Percentiles rank a stretch among this genome's conserved stretches.
These are phyloP conservation scores for Crucibulum laeve DNA, from an alignment of 768 basidiomycete genomes.

Conservation along the genomic window DNA sequence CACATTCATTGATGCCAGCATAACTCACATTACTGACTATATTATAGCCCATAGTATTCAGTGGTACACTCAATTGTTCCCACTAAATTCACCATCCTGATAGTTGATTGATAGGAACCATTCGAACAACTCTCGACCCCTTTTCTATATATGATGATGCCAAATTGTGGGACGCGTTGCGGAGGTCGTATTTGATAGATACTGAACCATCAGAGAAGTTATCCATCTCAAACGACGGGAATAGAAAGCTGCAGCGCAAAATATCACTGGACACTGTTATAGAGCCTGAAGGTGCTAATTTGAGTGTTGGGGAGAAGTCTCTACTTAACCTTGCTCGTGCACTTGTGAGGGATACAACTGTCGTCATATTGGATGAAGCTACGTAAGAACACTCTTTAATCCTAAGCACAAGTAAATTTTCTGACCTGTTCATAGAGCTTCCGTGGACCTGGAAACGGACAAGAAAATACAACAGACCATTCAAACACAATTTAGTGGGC, in stretches of 20 bases:
- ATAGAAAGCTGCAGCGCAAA: constrained; percentile 16
- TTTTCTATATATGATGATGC: constrained; percentile 63
- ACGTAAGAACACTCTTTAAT: constrained; percentile 28
- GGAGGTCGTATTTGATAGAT: constrained; percentile 43
- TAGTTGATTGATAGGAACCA: constrained; percentile 41
- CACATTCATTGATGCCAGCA: not conserved
- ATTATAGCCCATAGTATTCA: constrained; percentile 50
- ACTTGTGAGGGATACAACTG: constrained; percentile 68
- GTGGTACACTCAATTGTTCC: constrained; percentile 29
- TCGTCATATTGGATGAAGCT: constrained; percentile 81
- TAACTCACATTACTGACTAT: not conserved
- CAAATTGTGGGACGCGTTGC: constrained; percentile 69
- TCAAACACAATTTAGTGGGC: constrained; percentile 62
- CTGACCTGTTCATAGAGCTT: constrained; percentile 37
- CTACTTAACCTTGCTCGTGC: constrained; percentile 78
- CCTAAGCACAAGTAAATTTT: not conserved
- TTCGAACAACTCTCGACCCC: constrained; percentile 55
- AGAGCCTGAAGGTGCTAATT: constrained; percentile 71
- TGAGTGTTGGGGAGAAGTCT: constrained; percentile 69
- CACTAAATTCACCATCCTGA: constrained; percentile 22
- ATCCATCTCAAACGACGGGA: constrained; percentile 49
- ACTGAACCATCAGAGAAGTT: constrained; percentile 33
- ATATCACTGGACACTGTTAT: constrained; percentile 73
- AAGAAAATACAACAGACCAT: constrained; percentile 81
- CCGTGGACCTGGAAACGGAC: constrained; percentile 78